Evolutionary conservation across 805 yeast genomes (phyloP).

Genomic region (Myxozyma kluyveri): DNA sequence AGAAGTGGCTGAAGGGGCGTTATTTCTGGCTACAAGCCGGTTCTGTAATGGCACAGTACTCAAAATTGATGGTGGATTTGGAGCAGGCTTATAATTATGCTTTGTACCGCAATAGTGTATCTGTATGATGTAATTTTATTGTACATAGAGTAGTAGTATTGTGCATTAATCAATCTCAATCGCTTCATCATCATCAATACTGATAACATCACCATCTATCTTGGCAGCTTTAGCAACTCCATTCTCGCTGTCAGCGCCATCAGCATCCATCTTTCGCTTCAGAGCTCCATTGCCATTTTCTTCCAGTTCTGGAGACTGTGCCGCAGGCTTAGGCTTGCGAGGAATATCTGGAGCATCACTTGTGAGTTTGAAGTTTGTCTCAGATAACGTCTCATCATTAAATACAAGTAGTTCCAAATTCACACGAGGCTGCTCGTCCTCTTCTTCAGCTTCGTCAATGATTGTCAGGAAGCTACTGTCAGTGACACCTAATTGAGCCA

Average conservation of each 20-base stretch:
- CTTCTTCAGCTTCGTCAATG: slow-evolving; percentile 80
- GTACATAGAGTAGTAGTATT: not conserved
- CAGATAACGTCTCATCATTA: slow-evolving; percentile 8
- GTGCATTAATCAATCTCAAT: slow-evolving; percentile 22
- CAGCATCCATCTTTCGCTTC: not conserved
- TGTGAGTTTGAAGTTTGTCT: not conserved
- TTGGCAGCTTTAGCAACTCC: slow-evolving; percentile 5
- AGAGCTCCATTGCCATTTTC: not conserved
- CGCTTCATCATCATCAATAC: slow-evolving; percentile 31
- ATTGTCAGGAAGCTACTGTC: slow-evolving; percentile 66
- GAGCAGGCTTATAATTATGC: not conserved
- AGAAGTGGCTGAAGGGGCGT: slow-evolving; percentile 32
- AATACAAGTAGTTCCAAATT: slow-evolving; percentile 39
- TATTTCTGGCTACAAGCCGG: slow-evolving; percentile 28
- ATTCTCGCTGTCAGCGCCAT: no score
- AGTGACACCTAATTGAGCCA: slow-evolving; percentile 54
- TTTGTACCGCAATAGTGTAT: not conserved
- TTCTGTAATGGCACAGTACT: slow-evolving; percentile 30
- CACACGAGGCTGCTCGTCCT: slow-evolving; percentile 41
- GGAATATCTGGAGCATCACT: slow-evolving; percentile 23
- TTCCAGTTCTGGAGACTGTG: not conserved
- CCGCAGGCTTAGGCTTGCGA: slow-evolving; percentile 12
- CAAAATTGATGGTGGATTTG: slow-evolving; percentile 29
- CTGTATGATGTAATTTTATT: not conserved
- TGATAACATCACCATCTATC: slow-evolving; percentile 18